Conservation (phyloP, 2,329 filamentous ascomycete genomes). For the Verticillium longisporum region DNA sequence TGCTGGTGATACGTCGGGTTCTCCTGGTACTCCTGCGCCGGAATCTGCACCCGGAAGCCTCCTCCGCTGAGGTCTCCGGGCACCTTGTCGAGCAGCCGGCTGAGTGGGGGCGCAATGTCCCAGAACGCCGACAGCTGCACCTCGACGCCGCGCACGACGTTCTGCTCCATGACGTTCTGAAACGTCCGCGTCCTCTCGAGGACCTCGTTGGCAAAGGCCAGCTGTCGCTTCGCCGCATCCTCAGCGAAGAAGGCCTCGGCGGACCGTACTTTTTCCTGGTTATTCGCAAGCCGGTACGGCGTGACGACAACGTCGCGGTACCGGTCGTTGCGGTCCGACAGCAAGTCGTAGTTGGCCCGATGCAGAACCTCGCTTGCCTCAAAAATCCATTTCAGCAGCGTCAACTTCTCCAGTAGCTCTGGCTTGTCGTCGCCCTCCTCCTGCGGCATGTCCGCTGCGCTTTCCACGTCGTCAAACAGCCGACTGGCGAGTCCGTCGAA, state of each 20-base stretch:
- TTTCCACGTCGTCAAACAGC: constrained; percentile 59
- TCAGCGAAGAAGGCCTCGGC: constrained; percentile 77
- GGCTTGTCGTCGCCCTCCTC: constrained; percentile 94
- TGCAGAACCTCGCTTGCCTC: constrained; percentile 86
- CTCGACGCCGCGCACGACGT: constrained; percentile 82
- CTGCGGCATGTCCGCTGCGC: constrained; percentile 71
- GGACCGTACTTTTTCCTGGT: constrained; percentile 71
- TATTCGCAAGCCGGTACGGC: constrained; percentile 69
- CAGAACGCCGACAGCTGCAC: constrained; percentile 91
- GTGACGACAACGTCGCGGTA: constrained; percentile 79
- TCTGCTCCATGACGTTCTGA: constrained; percentile 70
- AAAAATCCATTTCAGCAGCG: constrained; percentile 93
- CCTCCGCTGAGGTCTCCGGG: constrained; percentile 43
- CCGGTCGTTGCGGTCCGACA: constrained; percentile 77
- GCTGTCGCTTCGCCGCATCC: constrained; percentile 66
- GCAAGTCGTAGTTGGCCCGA: constrained; percentile 75
- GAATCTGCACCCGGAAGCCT: constrained; percentile 68
- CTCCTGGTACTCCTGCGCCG: constrained; percentile 71
- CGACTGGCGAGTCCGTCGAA: constrained; percentile 69
- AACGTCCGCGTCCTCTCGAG: constrained; percentile 71
- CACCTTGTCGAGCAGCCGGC: constrained; percentile 72
- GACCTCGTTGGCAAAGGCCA: constrained; percentile 64
- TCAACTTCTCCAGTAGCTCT: constrained; percentile 89
- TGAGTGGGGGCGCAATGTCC: constrained; percentile 87
- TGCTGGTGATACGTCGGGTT: constrained; percentile 75